phyloP scores from a whole-genome alignment of 441 rosid species.

The Gossypium aridum region DNA sequence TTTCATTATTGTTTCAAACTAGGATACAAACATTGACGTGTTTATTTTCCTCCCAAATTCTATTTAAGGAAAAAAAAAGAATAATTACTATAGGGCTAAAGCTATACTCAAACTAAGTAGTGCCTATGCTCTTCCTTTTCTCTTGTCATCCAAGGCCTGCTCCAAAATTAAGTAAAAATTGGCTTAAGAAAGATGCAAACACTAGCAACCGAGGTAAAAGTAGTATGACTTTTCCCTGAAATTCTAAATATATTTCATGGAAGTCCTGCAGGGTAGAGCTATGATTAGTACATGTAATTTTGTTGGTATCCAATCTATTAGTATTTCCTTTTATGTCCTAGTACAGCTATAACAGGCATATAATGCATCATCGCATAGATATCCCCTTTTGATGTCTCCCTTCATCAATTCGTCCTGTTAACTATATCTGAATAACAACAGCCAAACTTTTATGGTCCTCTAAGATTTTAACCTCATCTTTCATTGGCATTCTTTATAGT shows the following conservation, averaged over 20 bases:
- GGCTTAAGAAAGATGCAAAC: background rate
- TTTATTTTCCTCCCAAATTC: slow-evolving; percentile 24
- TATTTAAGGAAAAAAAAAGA: slow-evolving; percentile 13
- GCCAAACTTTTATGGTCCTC: background rate
- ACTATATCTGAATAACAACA: background rate
- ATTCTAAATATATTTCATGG: background rate
- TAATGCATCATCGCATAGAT: background rate
- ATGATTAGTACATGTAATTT: background rate
- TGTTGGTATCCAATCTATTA: background rate
- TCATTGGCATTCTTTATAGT: background rate
- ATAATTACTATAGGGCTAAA: background rate
- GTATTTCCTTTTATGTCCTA: background rate
- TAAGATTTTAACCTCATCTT: background rate
- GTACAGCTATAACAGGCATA: background rate
- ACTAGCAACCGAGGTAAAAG: background rate
- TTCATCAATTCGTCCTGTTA: background rate
- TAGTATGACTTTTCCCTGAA: background rate
- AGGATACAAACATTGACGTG: slow-evolving; percentile 8
- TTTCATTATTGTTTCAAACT: background rate
- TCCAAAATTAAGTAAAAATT: slow-evolving; percentile 2
- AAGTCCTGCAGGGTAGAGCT: background rate
- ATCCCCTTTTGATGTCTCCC: background rate
- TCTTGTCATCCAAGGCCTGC: slow-evolving; percentile 77
- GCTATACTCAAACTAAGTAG: background rate
- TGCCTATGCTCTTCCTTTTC: slow-evolving; percentile 52